Conservation (phyloP, 1,284 basidiomycete species). For the Vanrija sp. region DNA sequence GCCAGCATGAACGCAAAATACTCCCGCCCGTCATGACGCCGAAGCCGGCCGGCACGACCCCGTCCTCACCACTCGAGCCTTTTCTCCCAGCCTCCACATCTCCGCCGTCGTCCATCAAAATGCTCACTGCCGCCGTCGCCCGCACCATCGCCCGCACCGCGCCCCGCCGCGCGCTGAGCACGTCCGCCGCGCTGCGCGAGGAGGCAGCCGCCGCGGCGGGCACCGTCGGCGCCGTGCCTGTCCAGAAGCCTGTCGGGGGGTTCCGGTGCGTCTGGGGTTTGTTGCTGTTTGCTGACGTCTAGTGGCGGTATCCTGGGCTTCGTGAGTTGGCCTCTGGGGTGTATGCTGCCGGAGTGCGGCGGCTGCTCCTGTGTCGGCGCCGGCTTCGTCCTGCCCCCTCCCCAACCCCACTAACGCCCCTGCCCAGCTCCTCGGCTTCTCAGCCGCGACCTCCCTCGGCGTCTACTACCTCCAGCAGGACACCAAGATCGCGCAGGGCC, state of each 20-base stretch:
- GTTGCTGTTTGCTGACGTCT: slow-evolving; percentile 5
- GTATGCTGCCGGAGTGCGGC: too few relatives aligned
- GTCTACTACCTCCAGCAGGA: slow-evolving; percentile 85
- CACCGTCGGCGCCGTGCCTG: slow-evolving; percentile 60
- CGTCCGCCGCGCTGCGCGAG: slow-evolving; percentile 51
- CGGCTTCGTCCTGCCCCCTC: background rate
- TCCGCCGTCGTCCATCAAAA: too few relatives aligned
- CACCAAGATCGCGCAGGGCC: slow-evolving; percentile 77
- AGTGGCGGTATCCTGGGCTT: slow-evolving; percentile 73
- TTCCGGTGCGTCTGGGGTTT: slow-evolving; percentile 52
- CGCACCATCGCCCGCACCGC: slow-evolving; percentile 1
- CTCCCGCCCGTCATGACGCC: too few relatives aligned
- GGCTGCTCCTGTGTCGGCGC: background rate
- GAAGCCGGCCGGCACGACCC: too few relatives aligned
- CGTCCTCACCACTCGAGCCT: too few relatives aligned
- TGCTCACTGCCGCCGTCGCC: background rate
- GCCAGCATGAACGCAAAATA: too few relatives aligned
- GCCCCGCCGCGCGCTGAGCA: slow-evolving; percentile 45
- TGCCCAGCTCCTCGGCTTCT: slow-evolving; percentile 61
- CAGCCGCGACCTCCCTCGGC: slow-evolving; percentile 54
- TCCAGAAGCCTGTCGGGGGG: slow-evolving; percentile 65
- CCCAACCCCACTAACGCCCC: slow-evolving; percentile 53
- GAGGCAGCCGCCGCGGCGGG: slow-evolving; percentile 55
- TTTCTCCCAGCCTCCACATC: too few relatives aligned
- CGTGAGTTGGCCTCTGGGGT: slow-evolving; percentile 48